Conservation (phyloP, 2,329 filamentous ascomycete species). For the Triangularia setosa region DNA sequence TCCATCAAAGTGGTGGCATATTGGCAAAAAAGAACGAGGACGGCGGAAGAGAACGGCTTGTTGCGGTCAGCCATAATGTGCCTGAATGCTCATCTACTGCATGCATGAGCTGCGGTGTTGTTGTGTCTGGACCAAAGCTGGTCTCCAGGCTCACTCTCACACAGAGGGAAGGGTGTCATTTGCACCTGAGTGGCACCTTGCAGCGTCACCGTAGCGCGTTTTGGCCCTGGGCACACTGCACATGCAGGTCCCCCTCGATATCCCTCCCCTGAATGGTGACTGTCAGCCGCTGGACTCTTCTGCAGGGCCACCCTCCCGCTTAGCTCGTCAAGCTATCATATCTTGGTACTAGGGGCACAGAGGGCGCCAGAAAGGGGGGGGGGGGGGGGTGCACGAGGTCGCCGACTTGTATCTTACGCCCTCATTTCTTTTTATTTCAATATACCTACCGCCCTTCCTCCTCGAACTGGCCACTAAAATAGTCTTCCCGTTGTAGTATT, state of each 20-base stretch:
- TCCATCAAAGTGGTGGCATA: background rate
- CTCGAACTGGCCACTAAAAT: conserved; percentile 20
- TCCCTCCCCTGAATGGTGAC: conserved; percentile 3
- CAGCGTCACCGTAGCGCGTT: conserved; percentile 10
- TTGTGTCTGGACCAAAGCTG: background rate
- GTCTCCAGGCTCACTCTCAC: background rate
- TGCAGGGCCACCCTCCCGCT: conserved; percentile 13
- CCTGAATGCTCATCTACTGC: conserved; percentile 2
- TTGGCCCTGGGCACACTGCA: conserved; percentile 16
- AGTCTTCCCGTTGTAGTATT: conserved; percentile 52
- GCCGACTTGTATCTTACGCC: conserved; percentile 4
- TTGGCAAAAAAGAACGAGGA: background rate
- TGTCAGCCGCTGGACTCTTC: background rate
- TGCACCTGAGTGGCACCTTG: background rate
- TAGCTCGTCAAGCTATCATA: conserved; percentile 14
- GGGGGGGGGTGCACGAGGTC: conserved; percentile 11
- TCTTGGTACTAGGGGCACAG: conserved; percentile 7
- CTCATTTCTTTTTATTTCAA: background rate
- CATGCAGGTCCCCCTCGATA: conserved; percentile 24
- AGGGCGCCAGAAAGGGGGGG: conserved; percentile 5
- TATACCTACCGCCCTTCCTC: conserved; percentile 1
- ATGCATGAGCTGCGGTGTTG: conserved; percentile 1
- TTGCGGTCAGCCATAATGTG: conserved; percentile 3
- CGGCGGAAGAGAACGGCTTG: background rate
- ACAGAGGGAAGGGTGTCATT: conserved; percentile 9